These are phyloP conservation scores for Lachnellula cervina DNA, from an alignment of 2,329 filamentous ascomycete genomes.

Conservation along the genomic window DNA sequence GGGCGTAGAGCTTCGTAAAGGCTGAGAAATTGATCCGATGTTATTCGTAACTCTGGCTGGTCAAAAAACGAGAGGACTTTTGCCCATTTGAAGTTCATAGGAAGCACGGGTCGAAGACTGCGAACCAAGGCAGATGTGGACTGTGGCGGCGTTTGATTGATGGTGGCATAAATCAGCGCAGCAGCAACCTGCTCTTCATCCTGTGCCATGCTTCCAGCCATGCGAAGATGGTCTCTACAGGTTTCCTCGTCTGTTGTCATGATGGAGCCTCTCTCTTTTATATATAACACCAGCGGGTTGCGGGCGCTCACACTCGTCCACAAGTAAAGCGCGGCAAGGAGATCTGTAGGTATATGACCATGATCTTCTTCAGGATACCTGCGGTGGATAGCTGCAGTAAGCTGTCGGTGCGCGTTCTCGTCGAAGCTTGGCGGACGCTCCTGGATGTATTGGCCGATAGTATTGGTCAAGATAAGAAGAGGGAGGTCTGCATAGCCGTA, in stretches of 20 bases:
- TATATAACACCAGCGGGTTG: constrained; percentile 57
- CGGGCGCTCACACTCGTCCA: constrained; percentile 58
- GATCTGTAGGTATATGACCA: constrained; percentile 61
- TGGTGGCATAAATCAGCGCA: constrained; percentile 63
- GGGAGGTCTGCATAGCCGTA: constrained; percentile 62
- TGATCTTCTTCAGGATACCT: constrained; percentile 52
- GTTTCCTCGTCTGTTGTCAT: constrained; percentile 73
- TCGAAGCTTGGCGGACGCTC: constrained; percentile 84
- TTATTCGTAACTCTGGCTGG: constrained; percentile 68
- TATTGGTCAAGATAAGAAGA: constrained; percentile 67
- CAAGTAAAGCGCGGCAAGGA: constrained; percentile 67
- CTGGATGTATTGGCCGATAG: constrained; percentile 82
- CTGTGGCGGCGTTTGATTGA: constrained; percentile 51
- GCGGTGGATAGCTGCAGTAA: constrained; percentile 59
- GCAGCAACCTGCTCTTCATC: constrained; percentile 78
- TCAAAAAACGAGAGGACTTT: constrained; percentile 77
- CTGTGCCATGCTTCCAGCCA: constrained; percentile 50
- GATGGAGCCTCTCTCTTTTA: constrained; percentile 70
- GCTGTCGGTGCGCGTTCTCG: constrained; percentile 65
- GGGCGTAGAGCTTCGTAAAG: constrained; percentile 76
- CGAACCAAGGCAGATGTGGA: constrained; percentile 53
- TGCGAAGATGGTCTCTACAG: constrained; percentile 51
- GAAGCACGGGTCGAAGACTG: constrained; percentile 57
- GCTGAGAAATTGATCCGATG: constrained; percentile 72
- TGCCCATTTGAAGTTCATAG: constrained; percentile 62